Evolutionary conservation across 2,329 filamentous ascomycete genomes (phyloP), one percentile per base, ranked within the genome.

Genomic region (Raffaelea deltoideospora): DNA sequence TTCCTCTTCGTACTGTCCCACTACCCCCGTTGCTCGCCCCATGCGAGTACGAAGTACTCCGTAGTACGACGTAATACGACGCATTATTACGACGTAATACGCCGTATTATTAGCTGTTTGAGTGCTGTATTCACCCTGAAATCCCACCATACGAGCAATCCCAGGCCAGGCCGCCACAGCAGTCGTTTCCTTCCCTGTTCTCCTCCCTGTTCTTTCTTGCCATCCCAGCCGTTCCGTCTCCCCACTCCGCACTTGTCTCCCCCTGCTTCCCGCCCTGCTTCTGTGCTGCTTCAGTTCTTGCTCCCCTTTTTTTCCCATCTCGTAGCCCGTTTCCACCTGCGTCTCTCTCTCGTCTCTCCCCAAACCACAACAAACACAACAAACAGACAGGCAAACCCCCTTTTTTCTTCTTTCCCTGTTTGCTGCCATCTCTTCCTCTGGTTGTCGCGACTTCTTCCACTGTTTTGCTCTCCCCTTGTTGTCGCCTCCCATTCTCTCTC

Each of bases 291-390:
- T 33, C 31, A 13, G 10, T 33, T 26, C 23, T 13, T 13, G 13
- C 13, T 26, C 13, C 8, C 26, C n/a, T n/a, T 26, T 47, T 45
- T 46, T 41, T 41, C 41, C 43, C 34, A 37, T 14, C 32, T 20
- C 22, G 30, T 31, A 38, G 44, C 39, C 46, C 47, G 21, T 26
- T 34, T 31, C 29, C 37, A 18, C 33, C 39, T 26, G 8, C 23
- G 8, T 13, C 23, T 26, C 23, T 26, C 23, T 8, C 13, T 26
- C 23, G n/a, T 18, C n/a, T 15, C 5, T 15, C 18, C 37, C 29
- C 41, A 38, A 31, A 24, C 37, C 38, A 40, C 37, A 43, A 35
- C 42, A 28, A 37, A 39, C 10, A 30, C n/a, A 38, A 18, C 34
- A 39, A 38, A 37, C 34, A 27, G 23, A 22, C n/a, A n/a, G n/a